These are phyloP conservation scores for Arctium lappa DNA, from an alignment of 129 eudicot genomes.

Conservation along the genomic window DNA sequence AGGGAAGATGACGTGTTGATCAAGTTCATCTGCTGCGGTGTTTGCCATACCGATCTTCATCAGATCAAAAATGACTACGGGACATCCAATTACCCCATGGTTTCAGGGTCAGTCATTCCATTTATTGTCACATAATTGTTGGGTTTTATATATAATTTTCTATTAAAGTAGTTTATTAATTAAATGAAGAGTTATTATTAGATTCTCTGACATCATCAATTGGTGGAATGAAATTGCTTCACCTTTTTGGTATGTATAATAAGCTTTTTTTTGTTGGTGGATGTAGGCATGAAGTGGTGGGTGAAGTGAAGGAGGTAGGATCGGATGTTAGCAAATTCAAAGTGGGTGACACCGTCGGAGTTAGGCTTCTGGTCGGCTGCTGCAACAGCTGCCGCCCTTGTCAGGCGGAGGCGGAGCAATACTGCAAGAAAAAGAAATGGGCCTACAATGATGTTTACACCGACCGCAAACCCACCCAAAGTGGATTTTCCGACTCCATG, in stretches of 20 bases:
- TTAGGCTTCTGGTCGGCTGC: slow-evolving; percentile 61
- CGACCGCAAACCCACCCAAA: slow-evolving; percentile 78
- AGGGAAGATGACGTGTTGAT: slow-evolving; percentile 42
- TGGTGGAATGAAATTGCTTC: too few species aligned
- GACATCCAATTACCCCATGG: slow-evolving; percentile 28
- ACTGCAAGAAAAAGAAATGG: slow-evolving; percentile 79
- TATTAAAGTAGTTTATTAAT: too few species aligned
- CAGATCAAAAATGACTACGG: slow-evolving; percentile 38
- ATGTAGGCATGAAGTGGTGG: slow-evolving; percentile 78
- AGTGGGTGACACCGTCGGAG: slow-evolving; percentile 65
- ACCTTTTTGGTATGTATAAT: too few species aligned
- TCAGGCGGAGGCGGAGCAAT: slow-evolving; percentile 59
- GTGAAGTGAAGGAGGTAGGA: slow-evolving; percentile 79
- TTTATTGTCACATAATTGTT: neutral
- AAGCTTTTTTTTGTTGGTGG: neutral
- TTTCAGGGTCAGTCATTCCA: slow-evolving; percentile 4
- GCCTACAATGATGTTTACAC: slow-evolving; percentile 69
- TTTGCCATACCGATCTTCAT: slow-evolving; percentile 51
- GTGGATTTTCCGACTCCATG: slow-evolving; percentile 64
- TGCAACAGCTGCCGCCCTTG: slow-evolving; percentile 60
- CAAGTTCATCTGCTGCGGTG: slow-evolving; percentile 45
- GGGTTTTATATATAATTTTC: too few species aligned
- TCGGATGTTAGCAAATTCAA: slow-evolving; percentile 56
- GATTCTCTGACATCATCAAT: neutral
- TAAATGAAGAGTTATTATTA: too few species aligned